Base-by-base conservation (phyloP, 345 rosid species). In the Isatis tinctoria region DNA sequence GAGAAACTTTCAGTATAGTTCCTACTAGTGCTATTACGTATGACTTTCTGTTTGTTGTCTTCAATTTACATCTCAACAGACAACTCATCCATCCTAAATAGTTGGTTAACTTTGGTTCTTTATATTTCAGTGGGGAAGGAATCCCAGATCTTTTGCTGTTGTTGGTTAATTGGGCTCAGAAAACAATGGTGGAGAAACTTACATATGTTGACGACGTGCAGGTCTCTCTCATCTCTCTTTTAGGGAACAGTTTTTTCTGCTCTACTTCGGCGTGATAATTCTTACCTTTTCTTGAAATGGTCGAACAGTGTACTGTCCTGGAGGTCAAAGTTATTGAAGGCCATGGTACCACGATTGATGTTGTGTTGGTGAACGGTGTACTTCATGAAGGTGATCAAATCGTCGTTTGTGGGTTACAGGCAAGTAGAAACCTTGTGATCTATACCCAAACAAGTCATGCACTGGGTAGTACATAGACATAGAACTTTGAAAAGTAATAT, bases 261-360 rank as follows among this genome's bases (percentile, higher is more conserved):
- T 13, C 2, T 62, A 67, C 36, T 70, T 45, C n/a, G 62, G 61
- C 39, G 37, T 70, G 70, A 47, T 36, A 69, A 22, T 80, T 63
- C 75, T 76, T 52, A 81, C 72, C 61, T 9, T 76, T 60, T 48
- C 26, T 73, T 81, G 70, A 69, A 67, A 49, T 75, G 62, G 27
- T 67, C 53, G 76, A 69, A 72, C 89, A 95, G 97, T 90, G 97
- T 78, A 95, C 99, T 10, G 99, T 95, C 44, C 74, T 95, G 82
- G 99, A 95, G 86, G 97, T 95, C 45, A 95, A 92, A 86, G 97
- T 88, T 51, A 74, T 90, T 54, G 99, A 95, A 85, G 99, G 97
- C 62, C 92, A 83, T 69, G 97, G 99, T 67, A 92, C 97, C 69
- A 92, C 99, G 18, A 88, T 92, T 65, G 99, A 94, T 82, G 97